Conservation (phyloP, 2,329 filamentous ascomycete species). For the Fusarium sp. region DNA sequence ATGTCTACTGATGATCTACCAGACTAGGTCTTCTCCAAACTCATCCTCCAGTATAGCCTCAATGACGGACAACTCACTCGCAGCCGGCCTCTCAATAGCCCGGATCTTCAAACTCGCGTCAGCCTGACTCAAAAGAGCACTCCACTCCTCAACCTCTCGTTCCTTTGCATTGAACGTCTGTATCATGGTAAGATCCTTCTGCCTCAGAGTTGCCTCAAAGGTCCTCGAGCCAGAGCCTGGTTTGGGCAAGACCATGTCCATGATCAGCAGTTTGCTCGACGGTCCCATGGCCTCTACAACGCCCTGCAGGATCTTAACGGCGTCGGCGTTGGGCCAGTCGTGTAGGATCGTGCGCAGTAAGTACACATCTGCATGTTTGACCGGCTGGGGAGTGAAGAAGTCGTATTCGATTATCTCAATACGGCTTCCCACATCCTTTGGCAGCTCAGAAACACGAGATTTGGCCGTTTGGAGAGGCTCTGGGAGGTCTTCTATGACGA, state of each 20-base stretch:
- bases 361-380: conserved; percentile 49
- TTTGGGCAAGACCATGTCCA: conserved; percentile 40
- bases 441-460: conserved; percentile 34
- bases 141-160: conserved; percentile 32
- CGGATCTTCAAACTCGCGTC: conserved; percentile 17
- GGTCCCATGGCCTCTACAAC: conserved; percentile 20
- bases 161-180: conserved; percentile 37
- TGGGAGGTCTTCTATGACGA: conserved; percentile 53
- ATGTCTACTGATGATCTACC: background rate
- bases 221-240: conserved; percentile 19
- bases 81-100: conserved; percentile 26
- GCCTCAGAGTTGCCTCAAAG: conserved; percentile 21
- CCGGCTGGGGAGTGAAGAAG: conserved; percentile 52
- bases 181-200: conserved; percentile 43
- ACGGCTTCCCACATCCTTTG: conserved; percentile 33
- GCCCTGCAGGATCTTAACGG: conserved; percentile 47
- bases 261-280: conserved; percentile 26
- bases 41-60: conserved; percentile 10
- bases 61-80: conserved; percentile 32
- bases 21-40: background rate
- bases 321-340: conserved; percentile 54
- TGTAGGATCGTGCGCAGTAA: conserved; percentile 51
- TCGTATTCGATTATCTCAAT: conserved; percentile 48
- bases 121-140: conserved; percentile 4
- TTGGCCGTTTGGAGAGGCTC: conserved; percentile 8